Evolutionary conservation across 1,284 basidiomycete species (phyloP).

Genomic region (Leccinum fallax): DNA sequence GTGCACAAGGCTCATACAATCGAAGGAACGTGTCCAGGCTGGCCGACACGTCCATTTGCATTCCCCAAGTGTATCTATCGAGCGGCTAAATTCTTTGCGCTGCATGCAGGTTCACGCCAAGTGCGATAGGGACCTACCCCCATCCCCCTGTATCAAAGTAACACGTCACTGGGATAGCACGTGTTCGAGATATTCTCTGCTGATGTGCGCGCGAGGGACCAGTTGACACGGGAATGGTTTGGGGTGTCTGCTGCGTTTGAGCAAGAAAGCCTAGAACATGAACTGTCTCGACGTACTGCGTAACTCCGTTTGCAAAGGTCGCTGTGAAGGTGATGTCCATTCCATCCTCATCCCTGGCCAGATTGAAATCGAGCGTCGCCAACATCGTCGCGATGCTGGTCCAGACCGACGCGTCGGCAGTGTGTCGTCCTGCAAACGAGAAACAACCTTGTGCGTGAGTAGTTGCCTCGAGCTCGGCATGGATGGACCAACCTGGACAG

Average conservation of each 20-base stretch:
- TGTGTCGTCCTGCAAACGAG: constrained; percentile 13
- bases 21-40: too few species aligned
- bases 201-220: background rate
- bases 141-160: background rate
- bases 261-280: background rate
- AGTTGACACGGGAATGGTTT: constrained; percentile 1
- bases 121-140: too few species aligned
- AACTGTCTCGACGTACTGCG: constrained; percentile 4
- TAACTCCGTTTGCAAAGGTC: constrained; percentile 8
- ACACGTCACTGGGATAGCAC: background rate
- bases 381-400: constrained; percentile 21
- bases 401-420: constrained; percentile 25
- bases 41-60: too few species aligned
- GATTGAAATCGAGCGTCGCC: constrained; percentile 18
- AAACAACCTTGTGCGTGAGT: background rate
- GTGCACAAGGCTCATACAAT: background rate
- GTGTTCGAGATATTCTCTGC: background rate
- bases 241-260: constrained; percentile 1
- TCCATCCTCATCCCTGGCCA: constrained; percentile 18
- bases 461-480: background rate
- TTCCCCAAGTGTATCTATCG: too few species aligned
- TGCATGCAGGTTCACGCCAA: background rate
- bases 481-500: constrained; percentile 16
- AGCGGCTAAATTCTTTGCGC: too few species aligned
- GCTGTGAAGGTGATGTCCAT: constrained; percentile 12